Evolutionary conservation across 306 rosid species (phyloP).

Genomic region (Macrotyloma uniflorum): DNA sequence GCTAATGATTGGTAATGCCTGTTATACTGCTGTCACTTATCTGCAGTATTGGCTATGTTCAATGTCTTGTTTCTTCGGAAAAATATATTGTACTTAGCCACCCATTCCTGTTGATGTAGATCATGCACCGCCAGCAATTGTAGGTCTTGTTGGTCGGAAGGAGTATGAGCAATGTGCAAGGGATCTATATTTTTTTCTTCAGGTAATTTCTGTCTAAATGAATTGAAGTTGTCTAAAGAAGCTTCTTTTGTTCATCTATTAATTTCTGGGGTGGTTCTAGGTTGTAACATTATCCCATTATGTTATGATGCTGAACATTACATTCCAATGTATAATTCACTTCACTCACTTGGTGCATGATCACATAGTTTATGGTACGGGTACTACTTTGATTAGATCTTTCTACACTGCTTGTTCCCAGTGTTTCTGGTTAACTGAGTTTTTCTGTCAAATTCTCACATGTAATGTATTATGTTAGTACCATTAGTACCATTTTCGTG

Average conservation of each 20-base stretch:
- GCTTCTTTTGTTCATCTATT: slow-evolving; percentile 18
- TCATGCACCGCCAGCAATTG: slow-evolving; percentile 83
- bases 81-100: background rate
- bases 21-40: slow-evolving; percentile 26
- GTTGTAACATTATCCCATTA: slow-evolving; percentile 9
- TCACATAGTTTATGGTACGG: background rate
- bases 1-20: slow-evolving; percentile 77
- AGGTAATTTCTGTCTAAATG: slow-evolving; percentile 56
- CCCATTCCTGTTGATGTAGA: slow-evolving; percentile 48
- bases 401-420: background rate
- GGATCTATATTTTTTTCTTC: slow-evolving; percentile 92
- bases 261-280: slow-evolving; percentile 1
- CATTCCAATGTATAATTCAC: slow-evolving; percentile 14
- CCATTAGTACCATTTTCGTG: background rate
- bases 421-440: slow-evolving; percentile 16
- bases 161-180: slow-evolving; percentile 94
- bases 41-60: background rate
- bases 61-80: background rate
- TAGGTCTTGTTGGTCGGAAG: slow-evolving; percentile 90
- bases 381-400: slow-evolving; percentile 16
- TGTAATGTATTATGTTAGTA: background rate
- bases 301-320: slow-evolving; percentile 2
- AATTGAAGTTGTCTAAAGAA: slow-evolving; percentile 12
- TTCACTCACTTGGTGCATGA: slow-evolving; percentile 18
- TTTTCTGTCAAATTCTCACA: background rate